Evolutionary conservation across 805 yeast species (phyloP).

Genomic region (Brettanomyces custersianus): DNA sequence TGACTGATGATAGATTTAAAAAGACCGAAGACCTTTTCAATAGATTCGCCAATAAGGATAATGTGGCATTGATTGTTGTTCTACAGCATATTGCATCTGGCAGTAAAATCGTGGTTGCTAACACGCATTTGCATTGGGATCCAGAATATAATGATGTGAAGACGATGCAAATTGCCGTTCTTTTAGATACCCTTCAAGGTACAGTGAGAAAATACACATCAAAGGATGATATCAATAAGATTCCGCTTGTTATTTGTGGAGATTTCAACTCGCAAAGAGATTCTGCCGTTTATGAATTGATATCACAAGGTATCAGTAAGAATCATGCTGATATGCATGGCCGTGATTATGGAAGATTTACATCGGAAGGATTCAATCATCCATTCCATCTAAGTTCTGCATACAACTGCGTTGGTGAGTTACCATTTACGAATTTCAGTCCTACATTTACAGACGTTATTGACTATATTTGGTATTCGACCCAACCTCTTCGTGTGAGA

Average conservation of each 20-base stretch:
- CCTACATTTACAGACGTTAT: slow-evolving; percentile 90
- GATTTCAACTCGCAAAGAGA: slow-evolving; percentile 85
- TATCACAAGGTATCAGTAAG: slow-evolving; percentile 72
- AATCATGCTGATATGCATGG: slow-evolving; percentile 77
- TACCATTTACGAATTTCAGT: slow-evolving; percentile 90
- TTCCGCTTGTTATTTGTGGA: slow-evolving; percentile 85
- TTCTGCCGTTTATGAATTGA: slow-evolving; percentile 87
- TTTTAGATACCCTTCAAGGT: slow-evolving; percentile 77
- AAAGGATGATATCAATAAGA: slow-evolving; percentile 28
- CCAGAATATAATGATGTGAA: slow-evolving; percentile 95
- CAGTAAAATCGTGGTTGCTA: slow-evolving; percentile 64
- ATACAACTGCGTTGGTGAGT: slow-evolving; percentile 75
- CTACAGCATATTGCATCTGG: slow-evolving; percentile 70
- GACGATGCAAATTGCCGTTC: slow-evolving; percentile 87
- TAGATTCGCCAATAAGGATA: slow-evolving; percentile 93
- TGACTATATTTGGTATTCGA: slow-evolving; percentile 94
- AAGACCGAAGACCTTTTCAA: slow-evolving; percentile 92
- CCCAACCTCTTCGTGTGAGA: slow-evolving; percentile 67
- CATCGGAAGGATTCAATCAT: slow-evolving; percentile 82
- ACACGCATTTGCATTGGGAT: slow-evolving; percentile 98
- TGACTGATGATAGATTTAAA: slow-evolving; percentile 77
- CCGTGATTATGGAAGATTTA: slow-evolving; percentile 83
- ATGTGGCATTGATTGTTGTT: slow-evolving; percentile 71
- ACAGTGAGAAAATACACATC: slow-evolving; percentile 37
- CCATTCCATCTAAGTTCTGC: slow-evolving; percentile 76